Evolutionary conservation across 139 green algal genomes (phyloP).

Genomic region (Haematococcus sp.): DNA sequence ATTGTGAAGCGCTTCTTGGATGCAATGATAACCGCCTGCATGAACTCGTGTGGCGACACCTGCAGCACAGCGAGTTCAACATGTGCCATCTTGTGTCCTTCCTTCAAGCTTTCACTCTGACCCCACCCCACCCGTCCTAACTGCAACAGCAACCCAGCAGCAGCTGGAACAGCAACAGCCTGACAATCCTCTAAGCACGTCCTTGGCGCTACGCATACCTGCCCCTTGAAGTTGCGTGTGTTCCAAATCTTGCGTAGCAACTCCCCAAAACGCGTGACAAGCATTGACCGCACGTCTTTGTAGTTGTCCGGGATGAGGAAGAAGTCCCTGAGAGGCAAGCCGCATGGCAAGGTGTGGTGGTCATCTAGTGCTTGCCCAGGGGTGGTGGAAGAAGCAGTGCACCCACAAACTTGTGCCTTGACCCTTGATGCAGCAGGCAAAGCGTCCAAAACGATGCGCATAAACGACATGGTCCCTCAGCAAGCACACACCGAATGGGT

Average conservation of each 20-base stretch:
- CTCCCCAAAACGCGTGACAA: slow-evolving; percentile 90
- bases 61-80: slow-evolving; percentile 21
- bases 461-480: too few relatives aligned
- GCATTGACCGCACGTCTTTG: slow-evolving; percentile 34
- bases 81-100: too few relatives aligned
- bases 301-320: slow-evolving; percentile 88
- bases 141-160: background rate
- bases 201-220: too few relatives aligned
- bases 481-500: slow-evolving; percentile 54
- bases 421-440: too few relatives aligned
- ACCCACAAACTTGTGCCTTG: too few relatives aligned
- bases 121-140: too few relatives aligned
- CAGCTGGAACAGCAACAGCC: background rate
- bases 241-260: slow-evolving; percentile 97
- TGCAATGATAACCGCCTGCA: slow-evolving; percentile 84
- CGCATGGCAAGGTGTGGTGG: background rate
- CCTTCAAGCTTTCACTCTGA: too few relatives aligned
- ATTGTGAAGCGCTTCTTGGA: slow-evolving; percentile 87
- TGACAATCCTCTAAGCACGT: too few relatives aligned
- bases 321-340: slow-evolving; percentile 69
- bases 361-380: background rate
- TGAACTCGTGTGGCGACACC: slow-evolving; percentile 95
- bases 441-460: too few relatives aligned
- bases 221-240: slow-evolving; percentile 92
- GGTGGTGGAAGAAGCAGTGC: background rate